Percentiles rank a stretch among this genome's conserved stretches.
Evolutionary conservation across 176 grass and related monocot genomes (phyloP).

Genomic region (Juncus inflexus): DNA sequence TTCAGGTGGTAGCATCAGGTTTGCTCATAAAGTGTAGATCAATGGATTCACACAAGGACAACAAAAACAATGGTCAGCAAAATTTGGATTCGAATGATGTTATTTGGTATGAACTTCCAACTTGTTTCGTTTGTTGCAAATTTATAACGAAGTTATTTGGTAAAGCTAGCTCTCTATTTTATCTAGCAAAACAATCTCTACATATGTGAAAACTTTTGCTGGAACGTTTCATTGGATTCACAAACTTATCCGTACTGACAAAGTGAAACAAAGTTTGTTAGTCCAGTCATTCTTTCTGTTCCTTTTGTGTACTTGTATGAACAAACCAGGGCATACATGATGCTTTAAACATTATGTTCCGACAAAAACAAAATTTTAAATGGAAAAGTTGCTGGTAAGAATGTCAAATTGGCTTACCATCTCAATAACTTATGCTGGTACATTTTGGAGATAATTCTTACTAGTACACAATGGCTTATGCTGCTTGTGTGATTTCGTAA

Average conservation of each 20-base stretch:
- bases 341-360: too few species aligned
- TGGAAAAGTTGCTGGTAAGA: too few species aligned
- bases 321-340: too few species aligned
- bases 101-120: conserved; percentile 62
- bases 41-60: conserved; percentile 22
- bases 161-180: conserved; percentile 9
- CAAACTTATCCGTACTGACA: background rate
- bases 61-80: conserved; percentile 25
- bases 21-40: conserved; percentile 71
- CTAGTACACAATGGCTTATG: conserved; percentile 1
- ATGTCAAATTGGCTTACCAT: background rate
- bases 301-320: too few species aligned
- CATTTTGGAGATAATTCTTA: conserved; percentile 1
- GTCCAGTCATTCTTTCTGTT: too few species aligned
- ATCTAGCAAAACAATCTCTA: background rate
- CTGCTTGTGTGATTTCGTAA: conserved; percentile 1
- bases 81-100: conserved; percentile 36
- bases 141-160: background rate
- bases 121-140: conserved; percentile 13
- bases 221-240: background rate
- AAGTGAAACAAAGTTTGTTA: too few species aligned
- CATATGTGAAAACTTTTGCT: conserved; percentile 12
- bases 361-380: too few species aligned
- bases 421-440: background rate
- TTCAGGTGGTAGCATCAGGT: conserved; percentile 51